A percentile compares a stretch with the other conserved stretches of the same genome.
These are phyloP conservation scores for Galerina marginata DNA, from an alignment of 768 basidiomycete species.

Conservation along the genomic window DNA sequence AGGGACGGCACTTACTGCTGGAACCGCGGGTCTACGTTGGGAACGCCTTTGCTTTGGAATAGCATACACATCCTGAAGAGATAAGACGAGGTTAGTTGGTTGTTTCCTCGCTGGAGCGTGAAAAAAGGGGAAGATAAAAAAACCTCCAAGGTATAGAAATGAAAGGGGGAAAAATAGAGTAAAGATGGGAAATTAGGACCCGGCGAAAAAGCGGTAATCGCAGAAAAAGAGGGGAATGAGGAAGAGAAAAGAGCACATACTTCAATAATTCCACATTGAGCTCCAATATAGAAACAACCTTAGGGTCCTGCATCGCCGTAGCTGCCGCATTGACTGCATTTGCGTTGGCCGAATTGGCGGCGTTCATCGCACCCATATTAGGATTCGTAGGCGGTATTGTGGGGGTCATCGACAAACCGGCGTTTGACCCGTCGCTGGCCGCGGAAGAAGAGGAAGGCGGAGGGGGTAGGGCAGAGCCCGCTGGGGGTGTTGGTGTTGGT, in stretches of 20 bases:
- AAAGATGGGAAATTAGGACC: too few relatives aligned
- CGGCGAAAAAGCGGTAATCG: too few relatives aligned
- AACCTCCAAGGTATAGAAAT: background rate
- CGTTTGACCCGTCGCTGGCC: background rate
- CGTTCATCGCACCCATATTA: conserved; percentile 14
- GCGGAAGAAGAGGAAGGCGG: conserved; percentile 10
- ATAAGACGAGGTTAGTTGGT: background rate
- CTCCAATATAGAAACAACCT: conserved; percentile 66
- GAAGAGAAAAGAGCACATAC: conserved; percentile 43
- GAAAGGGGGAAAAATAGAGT: background rate
- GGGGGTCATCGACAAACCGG: background rate
- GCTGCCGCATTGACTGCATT: too few relatives aligned
- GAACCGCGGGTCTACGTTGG: conserved; percentile 53
- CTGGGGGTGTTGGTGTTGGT: conserved; percentile 1
- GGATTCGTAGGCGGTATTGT: conserved; percentile 21
- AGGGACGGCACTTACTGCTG: conserved; percentile 53
- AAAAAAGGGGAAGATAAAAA: background rate
- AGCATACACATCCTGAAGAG: conserved; percentile 60
- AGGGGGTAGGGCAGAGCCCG: conserved; percentile 9
- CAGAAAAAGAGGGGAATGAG: conserved; percentile 5
- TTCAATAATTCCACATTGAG: conserved; percentile 73
- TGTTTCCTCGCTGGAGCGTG: background rate
- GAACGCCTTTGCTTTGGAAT: conserved; percentile 59
- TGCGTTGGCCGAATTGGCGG: conserved; percentile 26
- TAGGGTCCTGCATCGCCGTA: conserved; percentile 42